Evolutionary conservation across 192 early-diverging fungal species (phyloP).

Genomic region (Dispira parvispora): DNA sequence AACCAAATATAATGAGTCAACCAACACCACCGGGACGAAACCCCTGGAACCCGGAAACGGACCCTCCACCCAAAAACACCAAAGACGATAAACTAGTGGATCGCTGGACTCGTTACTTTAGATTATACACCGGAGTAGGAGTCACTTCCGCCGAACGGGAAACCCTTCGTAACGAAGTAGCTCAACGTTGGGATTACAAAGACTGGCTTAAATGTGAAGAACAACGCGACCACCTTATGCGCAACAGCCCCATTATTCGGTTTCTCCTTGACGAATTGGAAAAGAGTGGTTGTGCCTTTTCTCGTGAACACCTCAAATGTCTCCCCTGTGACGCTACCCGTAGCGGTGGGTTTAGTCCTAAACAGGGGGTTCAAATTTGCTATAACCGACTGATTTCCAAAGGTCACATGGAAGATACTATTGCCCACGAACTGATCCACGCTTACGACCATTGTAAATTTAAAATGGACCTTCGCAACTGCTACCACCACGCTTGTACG

Average conservation of each 20-base stretch:
- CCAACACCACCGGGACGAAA: no score
- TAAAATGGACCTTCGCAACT: constrained; percentile 54
- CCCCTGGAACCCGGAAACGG: no score
- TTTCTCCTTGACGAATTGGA: constrained; percentile 75
- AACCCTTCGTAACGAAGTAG: not conserved
- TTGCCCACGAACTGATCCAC: constrained; percentile 87
- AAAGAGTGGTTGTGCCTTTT: constrained; percentile 44
- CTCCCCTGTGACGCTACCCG: constrained; percentile 63
- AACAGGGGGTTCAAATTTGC: constrained; percentile 70
- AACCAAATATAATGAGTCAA: no score
- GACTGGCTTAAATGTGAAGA: not conserved
- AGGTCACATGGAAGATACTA: constrained; percentile 75
- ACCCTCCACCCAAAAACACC: no score
- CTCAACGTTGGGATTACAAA: not conserved
- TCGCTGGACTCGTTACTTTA: no score
- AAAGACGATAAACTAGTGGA: no score
- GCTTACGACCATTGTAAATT: constrained; percentile 63
- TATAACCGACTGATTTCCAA: constrained; percentile 64
- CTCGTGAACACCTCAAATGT: constrained; percentile 50
- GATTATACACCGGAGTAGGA: not conserved
- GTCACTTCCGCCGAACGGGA: not conserved
- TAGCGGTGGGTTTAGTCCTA: constrained; percentile 74
- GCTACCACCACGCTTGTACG: constrained; percentile 64
- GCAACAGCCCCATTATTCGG: constrained; percentile 52
- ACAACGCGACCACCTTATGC: constrained; percentile 4